Percentiles rank a stretch among this genome's conserved stretches.
Conservation (phyloP, 805 yeast species). For the Scheffersomyces stipitis region DNA sequence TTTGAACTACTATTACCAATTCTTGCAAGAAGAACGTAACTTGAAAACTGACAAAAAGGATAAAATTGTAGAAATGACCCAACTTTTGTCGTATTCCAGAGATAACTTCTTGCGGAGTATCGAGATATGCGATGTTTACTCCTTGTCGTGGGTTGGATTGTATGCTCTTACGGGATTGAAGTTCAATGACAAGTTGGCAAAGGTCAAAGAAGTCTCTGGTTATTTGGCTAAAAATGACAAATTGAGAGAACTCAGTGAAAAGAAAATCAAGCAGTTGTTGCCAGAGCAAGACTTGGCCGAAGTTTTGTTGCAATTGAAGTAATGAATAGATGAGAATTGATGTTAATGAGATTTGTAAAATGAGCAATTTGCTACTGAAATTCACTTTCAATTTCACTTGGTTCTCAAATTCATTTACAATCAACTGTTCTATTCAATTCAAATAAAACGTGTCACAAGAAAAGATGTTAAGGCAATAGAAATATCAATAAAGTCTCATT, state of each 20-base stretch:
- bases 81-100: conserved; percentile 27
- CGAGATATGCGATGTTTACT: conserved; percentile 69
- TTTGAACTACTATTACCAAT: conserved; percentile 29
- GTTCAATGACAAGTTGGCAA: conserved; percentile 19
- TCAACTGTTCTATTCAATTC: no score
- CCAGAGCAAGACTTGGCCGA: conserved; percentile 9
- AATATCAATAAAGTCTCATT: no score
- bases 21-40: conserved; percentile 17
- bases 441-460: no score
- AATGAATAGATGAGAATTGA: no score
- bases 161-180: conserved; percentile 34
- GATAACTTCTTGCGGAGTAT: conserved; percentile 66
- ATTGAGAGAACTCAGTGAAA: conserved; percentile 18
- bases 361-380: no score
- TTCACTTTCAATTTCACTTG: no score
- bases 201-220: conserved; percentile 17
- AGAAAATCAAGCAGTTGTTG: conserved; percentile 18
- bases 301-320: conserved; percentile 8
- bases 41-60: conserved; percentile 26
- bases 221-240: conserved; percentile 22
- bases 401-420: no score
- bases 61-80: conserved; percentile 24
- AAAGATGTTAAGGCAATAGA: no score
- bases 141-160: conserved; percentile 76
- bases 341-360: no score